A percentile compares a stretch with the other conserved stretches of the same genome.
Conservation (phyloP, 148 eudicot genomes). For the Vaccinium darrowii region DNA sequence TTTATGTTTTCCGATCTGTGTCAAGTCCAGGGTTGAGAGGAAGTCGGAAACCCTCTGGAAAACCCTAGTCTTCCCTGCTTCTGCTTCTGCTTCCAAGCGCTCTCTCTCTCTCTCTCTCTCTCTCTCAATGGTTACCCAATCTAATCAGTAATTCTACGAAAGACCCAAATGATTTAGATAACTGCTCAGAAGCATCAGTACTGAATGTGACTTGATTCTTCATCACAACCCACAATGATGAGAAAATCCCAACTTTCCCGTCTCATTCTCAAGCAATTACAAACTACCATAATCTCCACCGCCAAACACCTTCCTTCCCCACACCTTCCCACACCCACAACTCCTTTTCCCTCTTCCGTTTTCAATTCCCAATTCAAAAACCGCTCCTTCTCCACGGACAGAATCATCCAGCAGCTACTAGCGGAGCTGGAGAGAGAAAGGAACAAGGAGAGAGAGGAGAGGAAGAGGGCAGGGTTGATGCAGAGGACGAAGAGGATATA, state of each 20-base stretch:
- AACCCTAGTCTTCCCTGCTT: no score
- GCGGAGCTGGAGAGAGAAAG: conserved; percentile 41
- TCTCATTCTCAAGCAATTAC: background rate
- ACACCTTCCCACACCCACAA: background rate
- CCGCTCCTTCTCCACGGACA: conserved; percentile 16
- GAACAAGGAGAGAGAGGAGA: conserved; percentile 53
- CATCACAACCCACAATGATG: background rate
- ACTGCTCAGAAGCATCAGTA: background rate
- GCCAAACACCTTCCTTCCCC: background rate
- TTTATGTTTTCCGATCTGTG: no score
- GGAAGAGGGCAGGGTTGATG: conserved; percentile 54
- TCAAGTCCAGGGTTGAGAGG: no score
- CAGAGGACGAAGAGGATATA: no score
- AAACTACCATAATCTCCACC: background rate
- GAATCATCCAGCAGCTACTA: conserved; percentile 22
- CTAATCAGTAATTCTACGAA: background rate
- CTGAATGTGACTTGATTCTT: background rate
- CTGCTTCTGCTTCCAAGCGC: no score
- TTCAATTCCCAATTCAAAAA: background rate
- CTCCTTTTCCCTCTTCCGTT: background rate
- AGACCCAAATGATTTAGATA: no score
- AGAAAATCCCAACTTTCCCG: conserved; percentile 9
- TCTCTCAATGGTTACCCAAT: background rate
- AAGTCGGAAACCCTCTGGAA: no score
- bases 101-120: background rate